Conservation (phyloP, 257 asterid genomes). For the Solanum rostratum region DNA sequence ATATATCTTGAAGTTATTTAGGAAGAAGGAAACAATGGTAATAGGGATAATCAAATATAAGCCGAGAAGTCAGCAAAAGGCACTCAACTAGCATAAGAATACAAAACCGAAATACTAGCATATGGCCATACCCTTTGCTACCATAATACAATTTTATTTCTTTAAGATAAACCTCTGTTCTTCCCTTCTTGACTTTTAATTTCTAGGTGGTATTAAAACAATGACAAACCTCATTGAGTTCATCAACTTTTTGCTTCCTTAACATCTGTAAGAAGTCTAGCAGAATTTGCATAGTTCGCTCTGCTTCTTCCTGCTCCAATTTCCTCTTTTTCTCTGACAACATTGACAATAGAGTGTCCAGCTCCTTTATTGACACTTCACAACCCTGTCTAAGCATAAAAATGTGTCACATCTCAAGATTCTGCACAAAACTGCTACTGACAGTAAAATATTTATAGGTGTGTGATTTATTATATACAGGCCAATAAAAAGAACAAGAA, state of each 20-base stretch:
- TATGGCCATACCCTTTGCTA: background rate
- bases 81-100: background rate
- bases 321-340: constrained; percentile 63
- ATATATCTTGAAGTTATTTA: background rate
- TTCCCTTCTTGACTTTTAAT: background rate
- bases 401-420: constrained; percentile 23
- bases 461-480: background rate
- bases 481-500: background rate
- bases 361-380: constrained; percentile 64
- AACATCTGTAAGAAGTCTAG: constrained; percentile 56
- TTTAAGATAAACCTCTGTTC: background rate
- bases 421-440: background rate
- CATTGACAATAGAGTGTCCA: constrained; percentile 43
- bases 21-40: background rate
- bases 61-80: background rate
- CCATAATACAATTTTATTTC: background rate
- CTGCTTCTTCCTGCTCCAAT: constrained; percentile 79
- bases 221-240: constrained; percentile 59
- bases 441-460: background rate
- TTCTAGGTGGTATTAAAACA: background rate
- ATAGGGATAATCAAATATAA: background rate
- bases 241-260: constrained; percentile 54
- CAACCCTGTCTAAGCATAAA: constrained; percentile 63
- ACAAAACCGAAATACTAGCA: background rate
- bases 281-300: constrained; percentile 68